Evolutionary conservation across 1,139 yeast genomes (phyloP).

Genomic region (Lodderomyces pseudojiufengensis): DNA sequence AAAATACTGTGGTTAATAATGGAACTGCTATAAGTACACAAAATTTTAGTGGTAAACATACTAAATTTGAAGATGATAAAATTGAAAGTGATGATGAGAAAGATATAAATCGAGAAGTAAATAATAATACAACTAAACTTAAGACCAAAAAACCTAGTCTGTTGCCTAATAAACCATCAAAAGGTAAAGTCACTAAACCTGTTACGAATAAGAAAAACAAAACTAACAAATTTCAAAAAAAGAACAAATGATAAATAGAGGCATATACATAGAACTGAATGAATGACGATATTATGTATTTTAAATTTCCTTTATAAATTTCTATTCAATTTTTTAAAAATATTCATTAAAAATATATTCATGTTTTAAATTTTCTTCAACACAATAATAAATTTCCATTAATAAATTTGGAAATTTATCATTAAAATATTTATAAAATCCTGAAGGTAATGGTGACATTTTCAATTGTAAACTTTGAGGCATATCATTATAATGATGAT

Average conservation of each 20-base stretch:
- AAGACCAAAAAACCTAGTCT: too few relatives aligned
- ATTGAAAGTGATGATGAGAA: slow-evolving; percentile 7
- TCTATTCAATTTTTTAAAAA: slow-evolving; percentile 3
- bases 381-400: slow-evolving; percentile 70
- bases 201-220: background rate
- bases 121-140: too few relatives aligned
- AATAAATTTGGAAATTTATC: slow-evolving; percentile 72
- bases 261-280: background rate
- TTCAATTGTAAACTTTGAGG: slow-evolving; percentile 56
- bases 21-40: slow-evolving; percentile 58
- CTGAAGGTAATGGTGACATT: slow-evolving; percentile 81
- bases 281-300: too few relatives aligned
- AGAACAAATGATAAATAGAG: background rate
- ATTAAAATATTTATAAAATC: slow-evolving; percentile 75
- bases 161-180: slow-evolving; percentile 4
- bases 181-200: slow-evolving; percentile 7
- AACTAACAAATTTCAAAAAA: background rate
- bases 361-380: slow-evolving; percentile 50
- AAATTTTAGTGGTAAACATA: slow-evolving; percentile 60
- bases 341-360: slow-evolving; percentile 52
- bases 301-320: too few relatives aligned
- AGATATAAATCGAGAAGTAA: slow-evolving; percentile 5
- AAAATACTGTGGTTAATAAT: slow-evolving; percentile 24
- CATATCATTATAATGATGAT: slow-evolving; percentile 89
- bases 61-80: slow-evolving; percentile 35